Evolutionary conservation across 129 eudicot species (phyloP).

Genomic region (Centella asiatica): DNA sequence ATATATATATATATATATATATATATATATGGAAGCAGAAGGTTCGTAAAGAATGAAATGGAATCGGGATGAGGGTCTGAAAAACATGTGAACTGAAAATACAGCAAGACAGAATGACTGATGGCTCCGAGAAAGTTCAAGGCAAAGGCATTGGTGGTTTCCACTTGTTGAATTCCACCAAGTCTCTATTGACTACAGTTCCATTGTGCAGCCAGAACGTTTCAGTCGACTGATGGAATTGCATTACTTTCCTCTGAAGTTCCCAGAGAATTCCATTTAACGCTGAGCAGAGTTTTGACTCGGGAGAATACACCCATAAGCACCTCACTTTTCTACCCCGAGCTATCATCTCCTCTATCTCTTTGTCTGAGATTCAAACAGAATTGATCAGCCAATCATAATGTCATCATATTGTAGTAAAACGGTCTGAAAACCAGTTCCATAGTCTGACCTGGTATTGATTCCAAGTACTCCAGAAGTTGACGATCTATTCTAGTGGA

Average conservation of each 20-base stretch:
- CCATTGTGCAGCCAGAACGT: slow-evolving; percentile 96
- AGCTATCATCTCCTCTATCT: slow-evolving; percentile 70
- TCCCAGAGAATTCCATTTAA: slow-evolving; percentile 81
- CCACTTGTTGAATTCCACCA: slow-evolving; percentile 69
- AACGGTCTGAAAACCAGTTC: not conserved
- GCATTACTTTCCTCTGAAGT: slow-evolving; percentile 80
- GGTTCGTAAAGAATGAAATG: not conserved
- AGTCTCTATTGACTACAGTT: slow-evolving; percentile 60
- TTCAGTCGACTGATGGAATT: slow-evolving; percentile 82
- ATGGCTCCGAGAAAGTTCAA: slow-evolving; percentile 14
- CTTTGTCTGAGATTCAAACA: slow-evolving; percentile 40
- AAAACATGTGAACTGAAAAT: not conserved
- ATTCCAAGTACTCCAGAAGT: slow-evolving; percentile 78
- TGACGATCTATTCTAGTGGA: slow-evolving; percentile 59
- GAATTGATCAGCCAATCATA: not conserved
- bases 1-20: no score
- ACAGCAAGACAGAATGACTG: not conserved
- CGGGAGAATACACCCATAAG: slow-evolving; percentile 74
- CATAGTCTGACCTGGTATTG: slow-evolving; percentile 70
- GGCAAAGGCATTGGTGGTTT: slow-evolving; percentile 91
- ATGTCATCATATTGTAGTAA: not conserved
- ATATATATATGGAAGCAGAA: no score
- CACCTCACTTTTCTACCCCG: slow-evolving; percentile 72
- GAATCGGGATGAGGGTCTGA: not conserved
- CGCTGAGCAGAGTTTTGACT: slow-evolving; percentile 75